Evolutionary conservation across 768 basidiomycete species (phyloP), one percentile per base, ranked within the genome.

Genomic region (Russula sp.): DNA sequence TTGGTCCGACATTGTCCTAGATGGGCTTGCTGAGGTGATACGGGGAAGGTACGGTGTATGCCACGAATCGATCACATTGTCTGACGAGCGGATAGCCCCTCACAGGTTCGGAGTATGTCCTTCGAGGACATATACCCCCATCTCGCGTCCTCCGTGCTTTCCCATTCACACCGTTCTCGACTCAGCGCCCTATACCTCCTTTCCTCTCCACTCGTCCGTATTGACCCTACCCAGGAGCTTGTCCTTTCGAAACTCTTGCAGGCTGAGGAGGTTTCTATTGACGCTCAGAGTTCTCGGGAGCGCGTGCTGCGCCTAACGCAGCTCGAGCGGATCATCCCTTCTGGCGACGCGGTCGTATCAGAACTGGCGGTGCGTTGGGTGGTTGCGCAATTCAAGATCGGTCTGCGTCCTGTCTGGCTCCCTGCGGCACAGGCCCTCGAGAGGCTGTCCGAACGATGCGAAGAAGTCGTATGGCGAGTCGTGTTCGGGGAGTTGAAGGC

Each of bases 361-460:
- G 86, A 90, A 62, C 70, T 91, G 6, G 85, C 83, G 62, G 76
- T 80, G 6, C 74, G 86, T 47, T 94, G 92, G 89, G 72, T 94
- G 59, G 31, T 69, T 88, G 91, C 89, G 6, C 95, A 97, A 72
- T 78, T 98, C 57, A 98, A 98, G 76, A 89, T 98, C 64, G 96
- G 94, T 71, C 76, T 98, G 50, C 83, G 91, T 34, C 97, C 97
- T 0, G 71, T 97, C 16, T 99, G 95, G 89, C 82, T 85, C 4
- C 88, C 94, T 18, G 84, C 94, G 4, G 81, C 86, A 13, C 80
- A 81, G 11, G 87, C 89, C 0, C 73, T 97, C 6, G 78, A 82
- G 0, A 70, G 73, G 2, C 64, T 84, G 14, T 78, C 82, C 0
- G 72, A 73, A 35, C 76, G 82, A n/a, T 87, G 86, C 63, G 86